Evolutionary conservation across 495 filamentous ascomycete genomes (phyloP).

Genomic region (Penicillium psychrofluorescens): DNA sequence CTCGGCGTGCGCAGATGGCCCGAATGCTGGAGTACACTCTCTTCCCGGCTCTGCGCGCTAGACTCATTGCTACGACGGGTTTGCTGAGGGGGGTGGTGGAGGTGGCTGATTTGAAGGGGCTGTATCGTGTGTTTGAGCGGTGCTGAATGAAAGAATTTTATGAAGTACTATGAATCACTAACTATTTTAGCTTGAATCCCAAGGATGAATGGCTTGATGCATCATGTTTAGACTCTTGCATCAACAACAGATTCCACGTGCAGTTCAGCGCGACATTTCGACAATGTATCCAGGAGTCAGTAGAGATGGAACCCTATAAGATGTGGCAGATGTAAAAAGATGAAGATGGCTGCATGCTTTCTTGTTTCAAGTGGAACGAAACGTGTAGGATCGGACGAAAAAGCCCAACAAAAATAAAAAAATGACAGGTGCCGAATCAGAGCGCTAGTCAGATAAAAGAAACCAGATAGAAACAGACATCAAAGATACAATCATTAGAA

Average conservation of each 20-base stretch:
- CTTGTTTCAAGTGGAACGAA: too few species aligned
- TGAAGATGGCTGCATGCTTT: too few species aligned
- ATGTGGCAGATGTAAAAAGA: too few species aligned
- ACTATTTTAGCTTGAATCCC: too few species aligned
- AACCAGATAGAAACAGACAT: too few species aligned
- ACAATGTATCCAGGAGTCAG: constrained; percentile 1
- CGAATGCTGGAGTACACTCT: constrained; percentile 73
- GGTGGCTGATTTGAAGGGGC: constrained; percentile 85
- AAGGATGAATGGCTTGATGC: too few species aligned
- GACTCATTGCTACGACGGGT: constrained; percentile 75
- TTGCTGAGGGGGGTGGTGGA: constrained; percentile 78
- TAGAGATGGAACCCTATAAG: neutral
- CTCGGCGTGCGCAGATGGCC: constrained; percentile 57
- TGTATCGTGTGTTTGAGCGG: constrained; percentile 96
- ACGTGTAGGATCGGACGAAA: too few species aligned
- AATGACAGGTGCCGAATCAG: too few species aligned
- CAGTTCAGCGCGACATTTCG: neutral
- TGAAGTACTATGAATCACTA: neutral
- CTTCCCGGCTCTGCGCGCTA: constrained; percentile 79
- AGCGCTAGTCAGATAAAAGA: too few species aligned
- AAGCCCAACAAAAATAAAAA: too few species aligned
- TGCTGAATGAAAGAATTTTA: constrained; percentile 47
- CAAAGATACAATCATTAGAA: neutral
- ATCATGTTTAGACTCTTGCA: too few species aligned
- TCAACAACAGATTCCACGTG: too few species aligned